Base-by-base conservation (phyloP, 306 rosid genomes). In the Glycine soja region DNA sequence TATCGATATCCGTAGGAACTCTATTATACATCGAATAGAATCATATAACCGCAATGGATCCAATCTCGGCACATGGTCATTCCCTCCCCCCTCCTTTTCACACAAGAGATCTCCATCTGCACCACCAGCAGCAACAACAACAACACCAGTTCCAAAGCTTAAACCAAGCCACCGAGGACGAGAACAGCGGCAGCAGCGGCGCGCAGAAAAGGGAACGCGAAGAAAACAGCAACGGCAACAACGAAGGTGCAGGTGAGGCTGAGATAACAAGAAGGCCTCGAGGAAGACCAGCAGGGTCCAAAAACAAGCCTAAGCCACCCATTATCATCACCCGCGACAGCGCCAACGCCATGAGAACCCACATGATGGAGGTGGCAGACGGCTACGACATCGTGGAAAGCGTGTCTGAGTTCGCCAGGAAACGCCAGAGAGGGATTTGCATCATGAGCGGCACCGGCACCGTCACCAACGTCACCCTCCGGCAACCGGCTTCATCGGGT, bases 51-150 rank as follows among this genome's bases (percentile, higher is more conserved):
- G 91, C 18, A 57, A 24, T 94, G 98, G 95, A 94, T 65, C 89
- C 78, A 80, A 79, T 80, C 61, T 30, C 74, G 19, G 40, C 74
- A 8, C 88, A 77, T 52, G 76, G 91, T 34, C 97, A 91, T 69
- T 91, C 98, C 76, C 97, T 92, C 16, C 95, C 93, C 0, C 97
- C 95, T 65, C 92, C 98, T 19, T 94, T 94, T 77, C 90, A 87
- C 84, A 81, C 95, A 3, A 81, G 93, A 62, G 95, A 94, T 79
- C 90, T 91, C 80, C 93, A 91, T 62, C 90, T 88, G 18, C 93
- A 46, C 74, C 74, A 43, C 54, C 74, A 69, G 16, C 56, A 34
- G 2, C 30, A 24, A 24, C 30, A 24, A 24, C 30, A 24, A 24
- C 30, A 24, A 24, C 30, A 24, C 30, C 74, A 81, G 1, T 53